Conservation (phyloP, 257 asterid genomes). For the Plantago major region DNA sequence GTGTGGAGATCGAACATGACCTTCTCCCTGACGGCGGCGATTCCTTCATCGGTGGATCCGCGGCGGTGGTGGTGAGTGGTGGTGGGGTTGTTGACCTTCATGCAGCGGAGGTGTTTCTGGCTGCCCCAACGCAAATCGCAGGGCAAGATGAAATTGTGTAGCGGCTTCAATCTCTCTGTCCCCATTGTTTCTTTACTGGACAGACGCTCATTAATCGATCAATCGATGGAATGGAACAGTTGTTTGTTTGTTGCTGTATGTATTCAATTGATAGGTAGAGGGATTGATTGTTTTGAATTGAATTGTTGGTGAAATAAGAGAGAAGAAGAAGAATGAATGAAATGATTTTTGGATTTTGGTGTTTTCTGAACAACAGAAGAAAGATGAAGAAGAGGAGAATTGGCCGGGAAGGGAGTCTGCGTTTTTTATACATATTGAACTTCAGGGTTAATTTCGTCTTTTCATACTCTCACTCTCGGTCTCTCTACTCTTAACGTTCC, state of each 20-base stretch:
- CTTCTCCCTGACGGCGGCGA: constrained; percentile 56
- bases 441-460: no score
- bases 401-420: constrained; percentile 28
- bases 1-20: constrained; percentile 60
- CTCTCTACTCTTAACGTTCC: no score
- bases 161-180: constrained; percentile 49
- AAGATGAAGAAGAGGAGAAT: constrained; percentile 13
- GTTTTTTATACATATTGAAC: constrained; percentile 13
- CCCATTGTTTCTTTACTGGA: no score
- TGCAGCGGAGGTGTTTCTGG: constrained; percentile 56
- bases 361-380: no score
- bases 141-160: constrained; percentile 68
- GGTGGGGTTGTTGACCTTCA: constrained; percentile 34
- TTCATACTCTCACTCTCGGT: no score
- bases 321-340: not conserved
- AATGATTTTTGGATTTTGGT: constrained; percentile 7
- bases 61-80: not conserved
- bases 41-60: constrained; percentile 33
- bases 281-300: not conserved
- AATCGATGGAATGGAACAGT: no score
- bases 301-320: not conserved
- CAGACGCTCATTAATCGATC: no score
- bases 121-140: constrained; percentile 65
- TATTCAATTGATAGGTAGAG: constrained; percentile 9
- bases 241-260: not conserved